Evolutionary conservation across 164 flowering plant genomes (phyloP).

Genomic region (Aristolochia fimbriata): DNA sequence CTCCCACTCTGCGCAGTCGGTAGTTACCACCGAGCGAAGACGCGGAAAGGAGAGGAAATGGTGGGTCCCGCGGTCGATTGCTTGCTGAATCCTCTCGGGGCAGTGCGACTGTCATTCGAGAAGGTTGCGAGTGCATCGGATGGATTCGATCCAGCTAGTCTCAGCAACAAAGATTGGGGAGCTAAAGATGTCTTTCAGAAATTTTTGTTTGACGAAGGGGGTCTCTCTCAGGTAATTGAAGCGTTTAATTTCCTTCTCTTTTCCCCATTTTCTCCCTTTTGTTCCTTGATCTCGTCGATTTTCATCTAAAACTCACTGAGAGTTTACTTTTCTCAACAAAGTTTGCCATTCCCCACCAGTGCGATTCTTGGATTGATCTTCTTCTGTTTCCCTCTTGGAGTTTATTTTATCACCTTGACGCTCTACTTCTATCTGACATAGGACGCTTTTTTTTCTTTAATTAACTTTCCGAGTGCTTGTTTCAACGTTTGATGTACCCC

Average conservation of each 20-base stretch:
- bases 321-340: neutral
- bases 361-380: neutral
- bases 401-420: too few species aligned
- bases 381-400: neutral
- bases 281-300: neutral
- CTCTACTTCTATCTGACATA: too few species aligned
- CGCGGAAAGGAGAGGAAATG: slow-evolving; percentile 37
- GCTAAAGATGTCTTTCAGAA: slow-evolving; percentile 54
- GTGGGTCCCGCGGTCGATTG: slow-evolving; percentile 73
- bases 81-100: slow-evolving; percentile 83
- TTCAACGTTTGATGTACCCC: neutral
- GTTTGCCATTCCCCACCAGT: neutral
- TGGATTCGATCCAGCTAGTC: slow-evolving; percentile 37
- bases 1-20: too few species aligned
- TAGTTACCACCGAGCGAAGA: too few species aligned
- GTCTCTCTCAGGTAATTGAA: slow-evolving; percentile 46
- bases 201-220: slow-evolving; percentile 42
- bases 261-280: neutral
- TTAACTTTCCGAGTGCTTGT: neutral
- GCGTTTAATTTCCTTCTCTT: neutral
- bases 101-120: slow-evolving; percentile 75
- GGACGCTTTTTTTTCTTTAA: too few species aligned
- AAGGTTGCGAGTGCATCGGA: slow-evolving; percentile 35
- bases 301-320: too few species aligned
- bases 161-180: slow-evolving; percentile 75